Conservation (phyloP, 257 asterid species). For the Solanum sitiens region DNA sequence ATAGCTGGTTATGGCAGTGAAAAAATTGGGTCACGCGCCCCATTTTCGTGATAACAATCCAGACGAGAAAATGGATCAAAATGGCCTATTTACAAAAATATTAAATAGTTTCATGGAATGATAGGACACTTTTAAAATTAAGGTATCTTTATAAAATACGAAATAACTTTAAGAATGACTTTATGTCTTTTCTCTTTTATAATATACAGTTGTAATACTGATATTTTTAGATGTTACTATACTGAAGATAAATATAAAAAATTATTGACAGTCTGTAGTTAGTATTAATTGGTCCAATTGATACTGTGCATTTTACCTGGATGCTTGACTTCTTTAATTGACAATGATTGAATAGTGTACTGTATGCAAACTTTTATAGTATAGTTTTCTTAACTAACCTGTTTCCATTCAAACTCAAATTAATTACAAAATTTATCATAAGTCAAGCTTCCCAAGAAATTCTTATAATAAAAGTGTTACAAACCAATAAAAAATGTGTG, state of each 20-base stretch:
- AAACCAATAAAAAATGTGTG: neutral
- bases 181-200: no score
- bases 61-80: no score
- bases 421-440: neutral
- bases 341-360: neutral
- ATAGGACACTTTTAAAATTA: no score
- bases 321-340: neutral
- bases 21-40: no score
- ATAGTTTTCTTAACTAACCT: neutral
- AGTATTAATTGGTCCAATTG: neutral
- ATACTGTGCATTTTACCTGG: neutral
- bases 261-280: neutral
- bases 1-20: no score
- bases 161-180: no score
- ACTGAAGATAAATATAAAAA: neutral
- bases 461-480: neutral
- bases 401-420: neutral
- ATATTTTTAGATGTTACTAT: neutral
- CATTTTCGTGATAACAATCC: no score
- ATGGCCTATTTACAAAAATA: no score
- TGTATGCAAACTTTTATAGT: neutral
- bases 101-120: no score
- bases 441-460: neutral
- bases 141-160: no score
- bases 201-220: no score